Base-by-base conservation (phyloP, 164 flowering plant species). In the Piper longum region DNA sequence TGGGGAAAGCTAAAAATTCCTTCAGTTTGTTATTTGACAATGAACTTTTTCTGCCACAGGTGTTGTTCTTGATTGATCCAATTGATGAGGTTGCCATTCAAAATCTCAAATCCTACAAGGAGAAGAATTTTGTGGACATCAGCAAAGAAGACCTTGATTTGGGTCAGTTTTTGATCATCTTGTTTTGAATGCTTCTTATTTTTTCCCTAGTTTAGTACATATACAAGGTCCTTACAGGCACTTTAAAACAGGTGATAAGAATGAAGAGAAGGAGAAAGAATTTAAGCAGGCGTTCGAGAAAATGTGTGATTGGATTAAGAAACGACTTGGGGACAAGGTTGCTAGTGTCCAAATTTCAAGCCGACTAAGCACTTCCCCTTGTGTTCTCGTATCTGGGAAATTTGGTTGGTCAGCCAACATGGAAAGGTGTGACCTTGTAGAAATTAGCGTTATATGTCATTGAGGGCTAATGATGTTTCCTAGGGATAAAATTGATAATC, bases 381-480 rank as follows among this genome's bases (percentile, higher is more conserved):
- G 98, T 76, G 91, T 92, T 73, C 87, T 92, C 59, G 98, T 78
- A 7, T 78, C 96, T 73, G 98, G 89, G 60, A 89, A 88, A 76
- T 92, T 92, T 83, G 98, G 98, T 63, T 89, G 96, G 96, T 92
- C 96, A 65, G 96, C 98, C 58, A 92, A 92, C 73, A 92, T 92
- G 98, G 98, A 92, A 70, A 85, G 96, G 98, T 89, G 51, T 66
- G 67, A 9, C 52, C 3, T 14, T 48, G 3, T 14, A 5, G 14
- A 9, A 12, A 5, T 48, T 12, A 12, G 9, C 9, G 3, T 12
- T 12, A 0, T 9, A 14, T 8, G 9, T 48, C 14, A 14, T 9
- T 48, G 52, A 48, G 3, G 52, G 14, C 52, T 5, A 9, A 48
- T 9, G 8, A 48, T 48, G 14, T 8, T 48, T 12, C 14, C 14